Percentiles rank a stretch among this genome's conserved stretches.
These are phyloP conservation scores for Magnolia sinica DNA, from an alignment of 164 flowering plant species.

Conservation along the genomic window DNA sequence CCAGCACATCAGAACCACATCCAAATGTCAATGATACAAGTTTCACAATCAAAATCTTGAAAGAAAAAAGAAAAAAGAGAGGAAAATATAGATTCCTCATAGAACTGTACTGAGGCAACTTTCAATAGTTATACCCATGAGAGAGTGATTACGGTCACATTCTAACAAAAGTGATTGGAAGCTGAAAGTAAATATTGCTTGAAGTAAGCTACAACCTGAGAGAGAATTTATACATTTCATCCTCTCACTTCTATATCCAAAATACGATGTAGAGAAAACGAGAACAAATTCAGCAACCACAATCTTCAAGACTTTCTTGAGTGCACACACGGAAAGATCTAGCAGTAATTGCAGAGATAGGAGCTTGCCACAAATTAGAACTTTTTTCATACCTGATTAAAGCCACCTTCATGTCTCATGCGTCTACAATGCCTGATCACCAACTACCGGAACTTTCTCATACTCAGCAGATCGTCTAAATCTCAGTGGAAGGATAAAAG, in stretches of 20 bases:
- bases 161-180: not conserved
- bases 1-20: too few species aligned
- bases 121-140: not conserved
- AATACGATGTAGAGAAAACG: not conserved
- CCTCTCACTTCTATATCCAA: not conserved
- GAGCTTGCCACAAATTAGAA: not conserved
- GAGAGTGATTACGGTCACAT: not conserved
- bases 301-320: not conserved
- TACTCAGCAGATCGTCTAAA: constrained; percentile 27
- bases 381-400: not conserved
- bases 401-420: not conserved
- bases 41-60: too few species aligned
- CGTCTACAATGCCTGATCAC: not conserved
- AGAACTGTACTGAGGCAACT: too few species aligned
- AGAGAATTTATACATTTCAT: not conserved
- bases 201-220: not conserved
- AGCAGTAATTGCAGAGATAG: not conserved
- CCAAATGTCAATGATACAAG: too few species aligned
- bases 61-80: too few species aligned
- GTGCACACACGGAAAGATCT: not conserved
- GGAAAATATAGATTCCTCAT: too few species aligned
- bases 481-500: constrained; percentile 40
- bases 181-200: not conserved
- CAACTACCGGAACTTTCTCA: constrained; percentile 35
- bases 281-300: not conserved